Conservation (phyloP, 306 rosid species). For the Castanea mollissima region DNA sequence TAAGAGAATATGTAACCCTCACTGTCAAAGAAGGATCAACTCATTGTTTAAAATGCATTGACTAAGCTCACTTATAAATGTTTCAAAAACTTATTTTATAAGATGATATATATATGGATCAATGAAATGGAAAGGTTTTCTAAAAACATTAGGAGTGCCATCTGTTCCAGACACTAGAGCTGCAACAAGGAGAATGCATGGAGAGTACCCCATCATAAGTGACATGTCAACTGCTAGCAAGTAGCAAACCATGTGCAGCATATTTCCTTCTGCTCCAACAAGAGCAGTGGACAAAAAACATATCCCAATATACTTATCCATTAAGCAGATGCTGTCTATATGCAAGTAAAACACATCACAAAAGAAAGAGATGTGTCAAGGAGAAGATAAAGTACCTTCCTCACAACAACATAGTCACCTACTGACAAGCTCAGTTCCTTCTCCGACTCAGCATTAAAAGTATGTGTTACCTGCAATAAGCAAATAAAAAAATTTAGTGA, state of each 20-base stretch:
- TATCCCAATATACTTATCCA: not conserved
- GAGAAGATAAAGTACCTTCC: conserved; percentile 56
- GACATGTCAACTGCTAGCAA: not conserved
- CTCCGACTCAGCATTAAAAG: conserved; percentile 66
- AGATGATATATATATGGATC: not conserved
- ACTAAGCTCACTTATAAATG: not conserved
- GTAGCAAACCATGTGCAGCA: not conserved
- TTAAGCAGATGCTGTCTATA: not conserved
- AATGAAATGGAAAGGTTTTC: not conserved
- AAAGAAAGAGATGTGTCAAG: conserved; percentile 1
- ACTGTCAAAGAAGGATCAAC: not conserved
- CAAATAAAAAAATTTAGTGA: not conserved
- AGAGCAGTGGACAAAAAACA: not conserved
- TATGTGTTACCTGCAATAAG: conserved; percentile 71
- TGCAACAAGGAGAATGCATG: not conserved
- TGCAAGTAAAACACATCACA: not conserved
- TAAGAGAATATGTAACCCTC: not conserved
- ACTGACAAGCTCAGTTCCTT: conserved; percentile 86
- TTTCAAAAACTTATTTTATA: not conserved
- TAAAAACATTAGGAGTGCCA: not conserved
- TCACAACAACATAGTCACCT: conserved; percentile 87
- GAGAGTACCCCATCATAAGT: not conserved
- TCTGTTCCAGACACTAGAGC: not conserved
- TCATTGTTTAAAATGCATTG: not conserved
- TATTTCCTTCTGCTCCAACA: not conserved